Base-by-base conservation (phyloP, 768 basidiomycete species). In the Rhodocollybia butyracea region DNA sequence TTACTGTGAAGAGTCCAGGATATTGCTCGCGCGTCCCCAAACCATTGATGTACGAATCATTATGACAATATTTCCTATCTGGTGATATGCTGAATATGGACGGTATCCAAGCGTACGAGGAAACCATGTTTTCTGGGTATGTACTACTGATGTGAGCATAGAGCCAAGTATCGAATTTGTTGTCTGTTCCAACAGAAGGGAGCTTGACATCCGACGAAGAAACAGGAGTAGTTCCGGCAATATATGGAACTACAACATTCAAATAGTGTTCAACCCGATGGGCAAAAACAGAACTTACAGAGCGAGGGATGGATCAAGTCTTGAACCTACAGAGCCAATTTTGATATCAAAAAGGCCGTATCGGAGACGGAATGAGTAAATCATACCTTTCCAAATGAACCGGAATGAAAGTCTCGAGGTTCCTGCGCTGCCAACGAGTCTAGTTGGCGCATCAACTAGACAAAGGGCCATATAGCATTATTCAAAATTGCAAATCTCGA, bases 391-490 rank as follows among this genome's bases (percentile, higher is more conserved):
- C 57, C 57, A 17, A 12, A 22, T 7, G 57, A 59, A 6, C 59
- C 59, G 4, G 59, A 57, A 52, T 60, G 59, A 36, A 60, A 60
- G 29, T 60, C 59, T 40, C 54, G 54, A 60, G n/a, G n/a, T n/a
- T n/a, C n/a, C n/a, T n/a, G n/a, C n/a, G n/a, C n/a, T n/a, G n/a
- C n/a, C n/a, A n/a, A 34, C 2, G 53, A 13, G 41, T 60, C 53
- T n/a, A 60, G 43, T 42, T 60, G 58, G 13, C 24, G 45, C 15
- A 59, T 30, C 15, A 60, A 45, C 59, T 57, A 50, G 32, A 10
- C 24, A 5, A 4, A 24, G 6, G 21, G 19, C 46, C 8, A n/a
- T 38, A 31, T 21, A 26, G 29, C 10, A 36, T n/a, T 30, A 11
- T 10, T 17, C 12, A 36, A 7, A 46, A 17, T 39, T 36, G 3